A percentile compares a stretch with the other conserved stretches of the same genome.
phyloP scores from a whole-genome alignment of 2,329 filamentous ascomycete genomes.

The Calonectria naviculata region DNA sequence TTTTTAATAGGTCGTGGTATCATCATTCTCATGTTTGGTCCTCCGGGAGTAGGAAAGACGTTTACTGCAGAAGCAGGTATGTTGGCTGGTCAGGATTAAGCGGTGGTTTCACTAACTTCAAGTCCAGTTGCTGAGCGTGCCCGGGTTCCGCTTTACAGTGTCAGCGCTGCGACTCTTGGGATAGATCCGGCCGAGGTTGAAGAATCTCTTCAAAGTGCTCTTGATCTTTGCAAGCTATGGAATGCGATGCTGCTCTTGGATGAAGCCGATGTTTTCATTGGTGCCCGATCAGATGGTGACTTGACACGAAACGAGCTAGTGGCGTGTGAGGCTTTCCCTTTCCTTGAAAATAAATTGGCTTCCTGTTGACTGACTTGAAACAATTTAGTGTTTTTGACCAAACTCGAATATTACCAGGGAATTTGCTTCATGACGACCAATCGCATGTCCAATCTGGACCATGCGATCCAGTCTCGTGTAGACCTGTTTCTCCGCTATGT shows the following conservation, averaged over 20 bases:
- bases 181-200: not conserved
- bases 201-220: slow-evolving; percentile 11
- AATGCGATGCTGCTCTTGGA: slow-evolving; percentile 37
- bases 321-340: slow-evolving; percentile 17
- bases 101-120: not conserved
- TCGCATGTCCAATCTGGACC: slow-evolving; percentile 55
- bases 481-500: slow-evolving; percentile 50
- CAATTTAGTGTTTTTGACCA: slow-evolving; percentile 49
- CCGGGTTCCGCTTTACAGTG: slow-evolving; percentile 25
- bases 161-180: slow-evolving; percentile 23
- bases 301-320: slow-evolving; percentile 35
- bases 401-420: slow-evolving; percentile 53
- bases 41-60: slow-evolving; percentile 43
- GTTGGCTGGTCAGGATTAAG: not conserved
- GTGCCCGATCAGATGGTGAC: slow-evolving; percentile 19
- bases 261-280: slow-evolving; percentile 37
- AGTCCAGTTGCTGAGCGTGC: slow-evolving; percentile 18
- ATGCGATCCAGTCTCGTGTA: slow-evolving; percentile 55
- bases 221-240: slow-evolving; percentile 35
- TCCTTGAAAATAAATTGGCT: not conserved
- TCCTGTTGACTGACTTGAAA: not conserved
- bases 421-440: slow-evolving; percentile 59
- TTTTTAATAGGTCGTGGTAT: slow-evolving; percentile 24
- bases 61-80: slow-evolving; percentile 37
- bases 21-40: slow-evolving; percentile 43